Percentiles rank a stretch among this genome's conserved stretches.
Conservation (phyloP, 1,284 basidiomycete genomes). For the Exobasidium rhododendri region DNA sequence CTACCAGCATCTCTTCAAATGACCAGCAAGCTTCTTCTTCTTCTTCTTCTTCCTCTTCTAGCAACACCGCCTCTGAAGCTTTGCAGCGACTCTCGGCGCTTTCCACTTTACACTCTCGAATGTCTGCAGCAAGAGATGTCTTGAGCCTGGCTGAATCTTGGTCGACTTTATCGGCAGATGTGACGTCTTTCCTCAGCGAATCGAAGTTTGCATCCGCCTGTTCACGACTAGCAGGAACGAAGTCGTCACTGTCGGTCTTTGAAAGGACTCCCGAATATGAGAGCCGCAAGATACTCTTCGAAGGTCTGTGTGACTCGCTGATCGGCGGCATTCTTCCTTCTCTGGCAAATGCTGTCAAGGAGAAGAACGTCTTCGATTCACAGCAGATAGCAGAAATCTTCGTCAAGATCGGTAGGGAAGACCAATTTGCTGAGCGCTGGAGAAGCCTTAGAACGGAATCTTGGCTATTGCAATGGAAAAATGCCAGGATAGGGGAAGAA, state of each 20-base stretch:
- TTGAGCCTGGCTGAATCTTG: slow-evolving; percentile 38
- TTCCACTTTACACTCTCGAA: slow-evolving; percentile 10
- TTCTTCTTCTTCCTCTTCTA: neutral
- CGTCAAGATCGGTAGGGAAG: slow-evolving; percentile 16
- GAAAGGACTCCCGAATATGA: slow-evolving; percentile 22
- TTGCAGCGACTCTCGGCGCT: slow-evolving; percentile 10
- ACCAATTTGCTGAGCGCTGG: slow-evolving; percentile 25
- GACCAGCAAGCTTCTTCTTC: neutral
- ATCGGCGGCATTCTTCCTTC: slow-evolving; percentile 21
- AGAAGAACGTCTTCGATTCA: slow-evolving; percentile 16
- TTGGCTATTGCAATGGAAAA: slow-evolving; percentile 21
- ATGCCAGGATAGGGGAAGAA: slow-evolving; percentile 18
- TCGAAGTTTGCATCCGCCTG: slow-evolving; percentile 26
- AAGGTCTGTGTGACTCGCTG: slow-evolving; percentile 20
- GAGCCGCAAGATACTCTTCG: slow-evolving; percentile 22
- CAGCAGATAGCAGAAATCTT: slow-evolving; percentile 20
- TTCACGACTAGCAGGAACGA: slow-evolving; percentile 25
- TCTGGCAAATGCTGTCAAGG: slow-evolving; percentile 19
- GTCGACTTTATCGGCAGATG: slow-evolving; percentile 32
- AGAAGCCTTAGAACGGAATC: slow-evolving; percentile 18
- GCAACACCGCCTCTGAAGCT: neutral
- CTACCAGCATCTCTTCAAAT: neutral
- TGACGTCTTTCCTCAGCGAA: slow-evolving; percentile 22
- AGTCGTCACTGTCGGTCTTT: slow-evolving; percentile 25
- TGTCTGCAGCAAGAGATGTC: slow-evolving; percentile 25